phyloP scores from a whole-genome alignment of 164 flowering plant species.

The Tetracentron sinense region DNA sequence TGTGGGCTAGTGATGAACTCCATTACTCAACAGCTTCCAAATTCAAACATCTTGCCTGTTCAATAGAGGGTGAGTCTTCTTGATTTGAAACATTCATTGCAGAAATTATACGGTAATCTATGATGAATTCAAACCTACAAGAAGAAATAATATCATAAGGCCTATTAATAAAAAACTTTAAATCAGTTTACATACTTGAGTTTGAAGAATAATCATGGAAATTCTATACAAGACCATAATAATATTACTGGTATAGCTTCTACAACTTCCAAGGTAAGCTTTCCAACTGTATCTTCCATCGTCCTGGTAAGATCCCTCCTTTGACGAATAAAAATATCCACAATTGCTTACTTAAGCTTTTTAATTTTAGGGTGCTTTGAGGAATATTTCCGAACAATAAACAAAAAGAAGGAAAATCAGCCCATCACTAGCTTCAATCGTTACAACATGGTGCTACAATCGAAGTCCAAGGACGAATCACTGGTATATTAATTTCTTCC shows the following conservation, averaged over 20 bases:
- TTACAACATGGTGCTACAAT: constrained; percentile 52
- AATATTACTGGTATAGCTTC: no score
- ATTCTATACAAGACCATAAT: background rate
- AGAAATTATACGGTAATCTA: no score
- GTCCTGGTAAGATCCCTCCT: background rate
- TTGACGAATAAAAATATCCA: background rate
- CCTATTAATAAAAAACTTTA: background rate
- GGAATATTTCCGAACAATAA: constrained; percentile 33
- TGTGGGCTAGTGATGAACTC: constrained; percentile 79
- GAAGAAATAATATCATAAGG: no score
- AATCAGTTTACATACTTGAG: no score
- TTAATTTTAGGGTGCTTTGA: constrained; percentile 39
- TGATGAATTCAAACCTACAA: background rate
- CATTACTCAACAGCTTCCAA: constrained; percentile 48
- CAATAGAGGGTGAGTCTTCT: constrained; percentile 49
- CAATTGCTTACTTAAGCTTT: background rate
- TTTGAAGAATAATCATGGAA: background rate
- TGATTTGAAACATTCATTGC: background rate
- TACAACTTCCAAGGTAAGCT: no score
- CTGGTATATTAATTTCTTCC: constrained; percentile 44
- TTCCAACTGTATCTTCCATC: background rate
- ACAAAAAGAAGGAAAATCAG: constrained; percentile 29
- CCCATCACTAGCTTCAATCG: constrained; percentile 9
- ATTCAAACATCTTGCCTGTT: constrained; percentile 43
- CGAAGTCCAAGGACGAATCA: constrained; percentile 62